Base-by-base conservation (phyloP, 2,329 filamentous ascomycete genomes). In the Fusarium verticillioides region DNA sequence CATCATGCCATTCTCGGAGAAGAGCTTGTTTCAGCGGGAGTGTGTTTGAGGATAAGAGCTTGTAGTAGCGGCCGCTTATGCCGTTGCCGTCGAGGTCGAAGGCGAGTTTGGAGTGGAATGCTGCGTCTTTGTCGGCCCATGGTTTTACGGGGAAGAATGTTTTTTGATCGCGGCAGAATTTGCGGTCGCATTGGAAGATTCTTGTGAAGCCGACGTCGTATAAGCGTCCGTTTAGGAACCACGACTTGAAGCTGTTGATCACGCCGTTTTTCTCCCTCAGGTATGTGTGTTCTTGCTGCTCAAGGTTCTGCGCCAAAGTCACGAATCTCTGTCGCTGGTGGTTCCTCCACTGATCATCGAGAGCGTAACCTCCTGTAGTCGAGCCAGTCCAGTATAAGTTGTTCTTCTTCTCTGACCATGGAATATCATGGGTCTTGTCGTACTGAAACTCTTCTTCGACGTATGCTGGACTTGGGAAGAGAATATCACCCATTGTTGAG, bases 321-420 rank as follows among this genome's bases (percentile, higher is more conserved):
- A 86, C 81, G 64, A 86, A 83, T 66, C 86, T 76, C 73, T 89
- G 86, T 2, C 88, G 83, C 26, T 90, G 88, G 44, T 82, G 84
- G 2, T 78, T 56, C 2, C 69, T 70, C 86, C 86, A 88, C 1
- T 76, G 61, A 4, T 78, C 69, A 15, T 79, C 76, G 1, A 69
- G 67, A 1, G 78, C 80, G 43, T 80, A 84, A 0, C 84, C 87
- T 5, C 88, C 89, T 0, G 88, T 89, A 0, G 83, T 88, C 1
- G 85, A 88, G 0, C 89, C 89, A 0, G 85, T 84, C 89, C 89
- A 91, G 76, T 90, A 90, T 0, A 90, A 74, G 5, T 83, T 84
- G 40, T 86, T 84, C 4, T 71, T 72, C 72, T 91, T 91, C 10
- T 80, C 52, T 1, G 85, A 77, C 87, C 88, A 91, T 0, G 79